Evolutionary conservation across 495 filamentous ascomycete genomes (phyloP), one percentile per base, ranked within the genome.

Genomic region (Neurospora discreta): DNA sequence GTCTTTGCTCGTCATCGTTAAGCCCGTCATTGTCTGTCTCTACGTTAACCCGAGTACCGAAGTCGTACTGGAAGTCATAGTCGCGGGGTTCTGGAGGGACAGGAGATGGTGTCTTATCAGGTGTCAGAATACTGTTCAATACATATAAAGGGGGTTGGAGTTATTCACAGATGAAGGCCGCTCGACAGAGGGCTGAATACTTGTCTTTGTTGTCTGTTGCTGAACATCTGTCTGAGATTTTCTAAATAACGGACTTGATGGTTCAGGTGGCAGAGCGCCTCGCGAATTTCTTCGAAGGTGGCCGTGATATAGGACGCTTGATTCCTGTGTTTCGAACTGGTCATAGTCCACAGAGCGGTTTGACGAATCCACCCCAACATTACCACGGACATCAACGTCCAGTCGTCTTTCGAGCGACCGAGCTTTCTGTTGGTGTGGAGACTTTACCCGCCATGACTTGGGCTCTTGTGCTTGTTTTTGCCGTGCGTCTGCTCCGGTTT

Each of bases 81-180:
- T 71, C 65, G 23, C 33, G 33, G 16, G 41, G 71, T 26, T 76
- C 78, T 69, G 78, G 79, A 20, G 74, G 78, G 72, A 80, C 76
- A 38, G 85, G 85, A 41, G 85, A 87, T 69, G 85, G 84, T 40
- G 85, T 87, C 76, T 87, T 83, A 69, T 87, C 86, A 68, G 85
- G 86, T 58, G 85, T 88, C 77, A 82, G 81, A 73, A 87, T 80
- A 78, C 85, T 83, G 72, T 77, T 80, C 41, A 80, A 78, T 13
- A 79, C 78, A 75, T 79, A 77, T 71, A 77, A 77, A 68, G 80
- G 74, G 42, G 77, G 79, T n/a, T n/a, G 76, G 81, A 75, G 68
- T 76, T 71, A 76, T 80, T 78, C 74, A 78, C 77, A 75, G 72
- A 74, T 77, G 80, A 80, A 23, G 75, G 74, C 79, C 79, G 78